phyloP scores from a whole-genome alignment of 257 asterid genomes.

The Handroanthus guayacan region DNA sequence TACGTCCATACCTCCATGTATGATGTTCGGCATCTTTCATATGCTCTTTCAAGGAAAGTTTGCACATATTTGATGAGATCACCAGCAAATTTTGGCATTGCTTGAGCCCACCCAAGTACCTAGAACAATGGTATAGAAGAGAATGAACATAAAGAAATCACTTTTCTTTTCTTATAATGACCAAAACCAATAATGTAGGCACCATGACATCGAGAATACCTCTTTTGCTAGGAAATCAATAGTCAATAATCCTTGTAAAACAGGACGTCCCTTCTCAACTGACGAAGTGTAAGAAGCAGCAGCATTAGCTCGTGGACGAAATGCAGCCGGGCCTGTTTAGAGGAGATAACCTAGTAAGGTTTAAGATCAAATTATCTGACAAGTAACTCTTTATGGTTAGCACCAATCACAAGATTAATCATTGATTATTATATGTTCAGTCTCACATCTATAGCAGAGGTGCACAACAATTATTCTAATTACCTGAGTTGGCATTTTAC shows the following conservation, averaged over 20 bases:
- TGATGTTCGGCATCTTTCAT: conserved; percentile 98
- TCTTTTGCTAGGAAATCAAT: conserved; percentile 94
- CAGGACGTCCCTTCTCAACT: conserved; percentile 92
- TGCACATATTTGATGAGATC: conserved; percentile 89
- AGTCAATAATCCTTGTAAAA: conserved; percentile 94
- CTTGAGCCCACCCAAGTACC: conserved; percentile 99
- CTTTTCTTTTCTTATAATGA: conserved; percentile 28
- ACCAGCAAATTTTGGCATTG: conserved; percentile 96
- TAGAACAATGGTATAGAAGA: conserved; percentile 43
- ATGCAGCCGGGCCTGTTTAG: conserved; percentile 93
- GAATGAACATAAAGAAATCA: conserved; percentile 22
- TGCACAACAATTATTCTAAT: conserved; percentile 32
- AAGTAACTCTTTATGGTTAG: conserved; percentile 25
- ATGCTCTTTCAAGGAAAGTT: conserved; percentile 95
- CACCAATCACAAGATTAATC: conserved; percentile 27
- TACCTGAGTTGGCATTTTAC: conserved; percentile 3
- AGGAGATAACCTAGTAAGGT: conserved; percentile 23
- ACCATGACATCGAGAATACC: conserved; percentile 51
- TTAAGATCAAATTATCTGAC: conserved; percentile 15
- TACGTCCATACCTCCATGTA: conserved; percentile 84
- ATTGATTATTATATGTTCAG: conserved; percentile 18
- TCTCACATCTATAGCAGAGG: conserved; percentile 25
- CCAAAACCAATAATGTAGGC: conserved; percentile 15
- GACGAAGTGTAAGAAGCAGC: conserved; percentile 74
- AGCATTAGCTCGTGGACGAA: conserved; percentile 93